Conservation (phyloP, 768 basidiomycete genomes). For the button mushroom (Agaricus bisporus) region DNA sequence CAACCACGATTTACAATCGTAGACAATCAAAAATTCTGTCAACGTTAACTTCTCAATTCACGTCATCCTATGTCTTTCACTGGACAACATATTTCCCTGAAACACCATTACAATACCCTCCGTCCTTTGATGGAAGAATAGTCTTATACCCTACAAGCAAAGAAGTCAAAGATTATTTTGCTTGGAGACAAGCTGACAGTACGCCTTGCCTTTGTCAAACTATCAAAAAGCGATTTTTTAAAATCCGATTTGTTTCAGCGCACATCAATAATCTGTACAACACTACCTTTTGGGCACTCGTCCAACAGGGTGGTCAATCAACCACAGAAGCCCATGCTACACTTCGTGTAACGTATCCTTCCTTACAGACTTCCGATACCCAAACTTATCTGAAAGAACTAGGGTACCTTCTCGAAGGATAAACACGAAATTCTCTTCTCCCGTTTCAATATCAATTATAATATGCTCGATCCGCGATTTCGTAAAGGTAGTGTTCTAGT, state of each 20-base stretch:
- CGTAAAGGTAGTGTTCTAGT: slow-evolving; percentile 84
- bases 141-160: slow-evolving; percentile 70
- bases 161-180: slow-evolving; percentile 85
- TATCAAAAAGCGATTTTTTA: neutral
- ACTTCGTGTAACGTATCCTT: slow-evolving; percentile 49
- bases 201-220: slow-evolving; percentile 24
- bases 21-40: slow-evolving; percentile 83
- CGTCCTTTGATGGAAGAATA: slow-evolving; percentile 89
- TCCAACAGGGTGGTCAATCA: slow-evolving; percentile 74
- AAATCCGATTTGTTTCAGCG: slow-evolving; percentile 40
- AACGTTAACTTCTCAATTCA: slow-evolving; percentile 81
- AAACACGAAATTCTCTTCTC: slow-evolving; percentile 91
- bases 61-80: slow-evolving; percentile 82
- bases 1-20: slow-evolving; percentile 76
- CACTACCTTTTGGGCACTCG: slow-evolving; percentile 91
- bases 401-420: slow-evolving; percentile 86
- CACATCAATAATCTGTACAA: slow-evolving; percentile 99
- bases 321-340: slow-evolving; percentile 78
- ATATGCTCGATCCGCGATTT: slow-evolving; percentile 60
- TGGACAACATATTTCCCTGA: slow-evolving; percentile 81
- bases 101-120: slow-evolving; percentile 69
- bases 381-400: neutral
- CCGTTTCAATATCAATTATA: slow-evolving; percentile 86
- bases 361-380: neutral
- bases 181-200: slow-evolving; percentile 98